Evolutionary conservation across 2,329 filamentous ascomycete species (phyloP).

Genomic region (Xylariaceae sp.): DNA sequence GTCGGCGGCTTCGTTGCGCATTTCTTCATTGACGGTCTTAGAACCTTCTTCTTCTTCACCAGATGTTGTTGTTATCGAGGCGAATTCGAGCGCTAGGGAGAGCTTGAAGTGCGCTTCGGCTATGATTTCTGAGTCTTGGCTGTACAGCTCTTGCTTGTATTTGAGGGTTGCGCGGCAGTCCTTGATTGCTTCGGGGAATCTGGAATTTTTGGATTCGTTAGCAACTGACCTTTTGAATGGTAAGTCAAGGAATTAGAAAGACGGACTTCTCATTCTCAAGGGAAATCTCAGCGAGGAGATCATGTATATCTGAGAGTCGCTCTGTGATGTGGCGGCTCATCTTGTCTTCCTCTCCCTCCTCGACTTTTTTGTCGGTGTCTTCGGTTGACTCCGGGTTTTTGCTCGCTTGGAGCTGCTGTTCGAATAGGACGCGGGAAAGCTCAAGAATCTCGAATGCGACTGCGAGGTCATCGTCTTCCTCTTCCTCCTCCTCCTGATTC

Average conservation of each 20-base stretch:
- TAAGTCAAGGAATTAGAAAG: conserved; percentile 17
- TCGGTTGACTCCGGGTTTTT: conserved; percentile 38
- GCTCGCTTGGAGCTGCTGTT: conserved; percentile 45
- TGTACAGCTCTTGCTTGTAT: conserved; percentile 74
- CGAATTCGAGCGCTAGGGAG: conserved; percentile 90
- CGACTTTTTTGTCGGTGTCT: conserved; percentile 15
- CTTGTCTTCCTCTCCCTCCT: conserved; percentile 40
- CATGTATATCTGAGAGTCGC: conserved; percentile 86
- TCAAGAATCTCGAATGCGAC: conserved; percentile 83
- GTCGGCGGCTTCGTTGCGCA: conserved; percentile 66
- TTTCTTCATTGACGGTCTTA: conserved; percentile 60
- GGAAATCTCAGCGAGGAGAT: conserved; percentile 93
- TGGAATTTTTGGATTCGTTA: too few relatives aligned
- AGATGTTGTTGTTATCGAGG: conserved; percentile 65
- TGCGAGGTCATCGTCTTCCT: conserved; percentile 69
- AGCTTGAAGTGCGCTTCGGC: conserved; percentile 97
- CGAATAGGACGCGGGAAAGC: conserved; percentile 64
- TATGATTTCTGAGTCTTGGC: conserved; percentile 76
- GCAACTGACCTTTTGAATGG: too few relatives aligned
- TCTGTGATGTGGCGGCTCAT: conserved; percentile 65
- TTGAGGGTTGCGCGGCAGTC: conserved; percentile 76
- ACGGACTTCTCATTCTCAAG: conserved; percentile 81
- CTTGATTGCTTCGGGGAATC: conserved; percentile 78
- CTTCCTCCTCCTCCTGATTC: conserved; percentile 46
- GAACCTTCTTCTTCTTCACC: conserved; percentile 45